Percentiles rank a stretch among this genome's conserved stretches.
These are phyloP conservation scores for Podila epicladia DNA, from an alignment of 192 early-diverging fungal genomes.

Conservation along the genomic window DNA sequence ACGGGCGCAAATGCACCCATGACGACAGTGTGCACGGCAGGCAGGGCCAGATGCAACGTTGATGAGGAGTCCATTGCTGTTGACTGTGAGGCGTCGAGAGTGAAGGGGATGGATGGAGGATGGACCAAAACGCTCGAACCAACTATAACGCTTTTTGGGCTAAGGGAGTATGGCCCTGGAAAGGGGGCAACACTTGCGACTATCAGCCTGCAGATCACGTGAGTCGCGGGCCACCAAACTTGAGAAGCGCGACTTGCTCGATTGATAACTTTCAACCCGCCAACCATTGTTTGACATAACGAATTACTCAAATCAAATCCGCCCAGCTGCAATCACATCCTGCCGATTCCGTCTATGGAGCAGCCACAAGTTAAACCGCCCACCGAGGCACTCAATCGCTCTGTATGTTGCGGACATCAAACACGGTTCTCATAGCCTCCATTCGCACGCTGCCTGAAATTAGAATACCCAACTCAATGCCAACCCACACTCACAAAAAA, in stretches of 20 bases:
- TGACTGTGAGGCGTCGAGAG: background rate
- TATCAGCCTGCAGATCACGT: no score
- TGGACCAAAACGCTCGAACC: background rate
- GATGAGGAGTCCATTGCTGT: conserved; percentile 46
- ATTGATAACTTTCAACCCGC: no score
- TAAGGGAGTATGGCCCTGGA: no score
- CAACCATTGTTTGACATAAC: no score
- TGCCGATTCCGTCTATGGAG: background rate
- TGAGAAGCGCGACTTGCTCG: no score
- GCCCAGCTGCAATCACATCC: no score
- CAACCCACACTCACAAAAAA: background rate
- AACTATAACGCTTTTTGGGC: no score
- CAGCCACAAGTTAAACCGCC: background rate
- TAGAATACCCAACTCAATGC: background rate
- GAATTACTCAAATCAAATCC: no score
- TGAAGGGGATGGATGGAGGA: background rate
- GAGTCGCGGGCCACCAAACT: no score
- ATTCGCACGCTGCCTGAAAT: background rate
- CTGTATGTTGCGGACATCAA: background rate
- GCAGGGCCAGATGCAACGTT: conserved; percentile 49
- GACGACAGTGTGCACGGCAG: conserved; percentile 44
- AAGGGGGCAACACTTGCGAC: no score
- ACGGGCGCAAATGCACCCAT: conserved; percentile 34
- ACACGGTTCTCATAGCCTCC: background rate
- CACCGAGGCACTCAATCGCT: background rate